Conservation (phyloP, 441 rosid genomes). For the Hura crepitans region DNA sequence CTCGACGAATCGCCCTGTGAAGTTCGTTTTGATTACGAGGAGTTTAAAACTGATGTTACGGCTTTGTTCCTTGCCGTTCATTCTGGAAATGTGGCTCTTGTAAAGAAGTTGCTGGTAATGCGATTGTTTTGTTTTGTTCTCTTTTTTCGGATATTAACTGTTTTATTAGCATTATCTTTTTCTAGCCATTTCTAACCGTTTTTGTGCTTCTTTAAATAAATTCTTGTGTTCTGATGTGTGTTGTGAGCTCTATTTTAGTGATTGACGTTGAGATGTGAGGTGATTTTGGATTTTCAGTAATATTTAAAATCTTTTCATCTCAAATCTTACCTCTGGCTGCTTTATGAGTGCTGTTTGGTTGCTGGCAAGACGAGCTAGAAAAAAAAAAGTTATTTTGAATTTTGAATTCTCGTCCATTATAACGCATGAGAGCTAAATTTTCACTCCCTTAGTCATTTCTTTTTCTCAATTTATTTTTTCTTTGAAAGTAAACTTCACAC, state of each 20-base stretch:
- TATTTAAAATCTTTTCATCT: neutral
- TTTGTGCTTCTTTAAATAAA: neutral
- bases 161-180: conserved; percentile 7
- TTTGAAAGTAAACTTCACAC: neutral
- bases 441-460: neutral
- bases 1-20: conserved; percentile 59
- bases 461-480: neutral
- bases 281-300: neutral
- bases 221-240: neutral
- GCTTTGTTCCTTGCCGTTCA: conserved; percentile 82
- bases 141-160: conserved; percentile 14
- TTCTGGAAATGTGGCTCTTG: conserved; percentile 65
- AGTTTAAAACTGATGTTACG: conserved; percentile 86
- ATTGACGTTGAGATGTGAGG: conserved; percentile 1
- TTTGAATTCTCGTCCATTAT: conserved; percentile 14
- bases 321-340: neutral
- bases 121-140: neutral
- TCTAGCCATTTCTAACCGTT: neutral
- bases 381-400: conserved; percentile 1
- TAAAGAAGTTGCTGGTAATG: conserved; percentile 71
- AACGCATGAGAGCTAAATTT: neutral
- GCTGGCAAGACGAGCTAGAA: neutral
- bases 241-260: neutral
- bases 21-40: conserved; percentile 62
- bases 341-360: neutral